Percentiles rank a stretch among this genome's conserved stretches.
Evolutionary conservation across 78 protist species (phyloP).

Genomic region (Mastigamoeba balamuthi): DNA sequence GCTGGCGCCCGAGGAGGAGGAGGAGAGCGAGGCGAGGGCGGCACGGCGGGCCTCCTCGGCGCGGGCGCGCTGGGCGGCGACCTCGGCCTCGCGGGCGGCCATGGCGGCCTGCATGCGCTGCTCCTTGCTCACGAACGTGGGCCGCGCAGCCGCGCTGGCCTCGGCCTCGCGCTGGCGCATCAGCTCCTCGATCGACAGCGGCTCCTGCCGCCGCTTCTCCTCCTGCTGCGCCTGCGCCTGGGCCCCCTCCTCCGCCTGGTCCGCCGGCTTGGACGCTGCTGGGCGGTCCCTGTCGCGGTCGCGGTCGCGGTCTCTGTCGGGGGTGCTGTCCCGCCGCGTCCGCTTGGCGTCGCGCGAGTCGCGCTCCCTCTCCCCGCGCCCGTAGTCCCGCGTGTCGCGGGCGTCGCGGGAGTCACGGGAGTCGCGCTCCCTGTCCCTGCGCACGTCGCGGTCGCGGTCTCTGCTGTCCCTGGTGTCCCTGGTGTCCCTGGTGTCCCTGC

Average conservation of each 20-base stretch:
- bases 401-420: neutral
- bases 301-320: neutral
- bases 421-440: neutral
- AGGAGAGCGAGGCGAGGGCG: no score
- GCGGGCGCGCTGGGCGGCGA: no score
- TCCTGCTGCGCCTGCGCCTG: no score
- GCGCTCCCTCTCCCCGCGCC: neutral
- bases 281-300: neutral
- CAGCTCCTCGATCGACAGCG: neutral
- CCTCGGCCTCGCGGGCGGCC: no score
- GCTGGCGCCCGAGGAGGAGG: no score
- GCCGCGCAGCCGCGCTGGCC: neutral
- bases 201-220: neutral
- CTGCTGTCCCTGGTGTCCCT: neutral
- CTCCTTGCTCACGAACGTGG: neutral
- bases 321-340: neutral
- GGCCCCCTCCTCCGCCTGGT: no score
- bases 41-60: no score
- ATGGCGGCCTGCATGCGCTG: no score
- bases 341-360: neutral
- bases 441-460: neutral
- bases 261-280: no score
- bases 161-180: neutral
- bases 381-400: neutral
- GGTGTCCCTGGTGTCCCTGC: no score